Base-by-base conservation (phyloP, 495 filamentous ascomycete species). In the Lichina pygmaea region DNA sequence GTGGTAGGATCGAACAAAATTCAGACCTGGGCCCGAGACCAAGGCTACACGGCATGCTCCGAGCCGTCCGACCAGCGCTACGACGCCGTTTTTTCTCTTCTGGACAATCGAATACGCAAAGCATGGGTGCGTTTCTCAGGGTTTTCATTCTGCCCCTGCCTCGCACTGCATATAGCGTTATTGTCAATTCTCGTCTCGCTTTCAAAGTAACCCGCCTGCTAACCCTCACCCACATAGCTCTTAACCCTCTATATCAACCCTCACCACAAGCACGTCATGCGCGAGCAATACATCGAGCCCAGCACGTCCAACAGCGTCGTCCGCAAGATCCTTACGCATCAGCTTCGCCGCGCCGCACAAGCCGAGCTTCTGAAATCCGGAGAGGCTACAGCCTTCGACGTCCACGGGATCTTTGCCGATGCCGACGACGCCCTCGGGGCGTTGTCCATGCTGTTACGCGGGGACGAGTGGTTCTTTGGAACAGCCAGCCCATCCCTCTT, bases 91-190 rank as follows among this genome's bases (percentile, higher is more conserved):
- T 63, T 79, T 41, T 70, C 81, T 34, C 66, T 95, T 6, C 57
- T 94, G n/a, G 78, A 89, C 51, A 62, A 73, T 48, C 67, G 72
- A 51, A 72, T 95, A 67, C 77, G 86, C 39, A 78, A 76, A 61
- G 83, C 83, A 44, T 95, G 83, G 78, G 79, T 83, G 65, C 8
- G 68, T 62, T 45, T 8, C 12, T 24, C 30, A 30, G 24, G 4
- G 24, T 24, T 24, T 24, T 24, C 24, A 2, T 24, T 24, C 4
- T 24, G 4, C 24, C 24, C 24, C 24, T 24, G 4, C 24, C 24
- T 41, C 42, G 50, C 16, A 31, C 31, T 37, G 34, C 36, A 31
- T 31, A 41, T 0, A 15, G 17, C 17, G 10, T 45, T 47, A 8
- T 43, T 34, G 17, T n/a, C 37, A 24, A 4, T 3, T 30, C 31